Evolutionary conservation across 2,329 filamentous ascomycete species (phyloP).

Genomic region (Colletotrichum spaethianum): DNA sequence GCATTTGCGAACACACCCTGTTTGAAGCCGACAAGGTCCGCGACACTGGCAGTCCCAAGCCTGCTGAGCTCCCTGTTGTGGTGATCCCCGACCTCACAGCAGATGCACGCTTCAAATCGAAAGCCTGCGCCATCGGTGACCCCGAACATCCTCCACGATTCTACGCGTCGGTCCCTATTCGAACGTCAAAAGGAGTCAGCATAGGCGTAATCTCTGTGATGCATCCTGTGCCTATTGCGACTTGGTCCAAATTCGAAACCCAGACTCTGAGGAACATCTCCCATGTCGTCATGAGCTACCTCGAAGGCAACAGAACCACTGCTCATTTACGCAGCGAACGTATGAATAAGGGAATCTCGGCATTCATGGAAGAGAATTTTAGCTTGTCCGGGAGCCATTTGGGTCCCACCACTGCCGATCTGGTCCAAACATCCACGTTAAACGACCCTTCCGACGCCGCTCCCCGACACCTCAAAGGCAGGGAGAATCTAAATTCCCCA

Average conservation of each 20-base stretch:
- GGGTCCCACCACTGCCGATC: neutral
- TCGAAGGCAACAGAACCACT: conserved; percentile 44
- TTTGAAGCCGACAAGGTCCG: conserved; percentile 5
- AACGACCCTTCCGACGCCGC: neutral
- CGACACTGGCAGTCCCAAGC: neutral
- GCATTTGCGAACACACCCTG: conserved; percentile 49
- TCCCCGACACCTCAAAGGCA: neutral
- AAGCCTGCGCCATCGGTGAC: neutral
- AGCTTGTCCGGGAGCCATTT: conserved; percentile 35
- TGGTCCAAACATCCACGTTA: fast-evolving
- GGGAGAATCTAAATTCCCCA: neutral
- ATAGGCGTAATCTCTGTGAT: conserved; percentile 56
- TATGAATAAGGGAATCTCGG: conserved; percentile 53
- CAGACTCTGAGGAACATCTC: conserved; percentile 49
- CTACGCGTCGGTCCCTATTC: conserved; percentile 58
- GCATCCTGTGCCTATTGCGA: neutral
- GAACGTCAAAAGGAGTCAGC: conserved; percentile 54
- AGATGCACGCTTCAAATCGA: conserved; percentile 48
- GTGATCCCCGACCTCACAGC: conserved; percentile 51
- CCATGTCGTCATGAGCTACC: conserved; percentile 52
- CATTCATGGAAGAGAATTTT: conserved; percentile 51
- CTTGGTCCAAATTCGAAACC: conserved; percentile 47
- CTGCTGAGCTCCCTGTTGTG: conserved; percentile 49
- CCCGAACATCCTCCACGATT: conserved; percentile 45
- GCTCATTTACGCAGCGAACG: conserved; percentile 46